Conservation (phyloP, 2,329 filamentous ascomycete genomes). For the Monascus ruber region DNA sequence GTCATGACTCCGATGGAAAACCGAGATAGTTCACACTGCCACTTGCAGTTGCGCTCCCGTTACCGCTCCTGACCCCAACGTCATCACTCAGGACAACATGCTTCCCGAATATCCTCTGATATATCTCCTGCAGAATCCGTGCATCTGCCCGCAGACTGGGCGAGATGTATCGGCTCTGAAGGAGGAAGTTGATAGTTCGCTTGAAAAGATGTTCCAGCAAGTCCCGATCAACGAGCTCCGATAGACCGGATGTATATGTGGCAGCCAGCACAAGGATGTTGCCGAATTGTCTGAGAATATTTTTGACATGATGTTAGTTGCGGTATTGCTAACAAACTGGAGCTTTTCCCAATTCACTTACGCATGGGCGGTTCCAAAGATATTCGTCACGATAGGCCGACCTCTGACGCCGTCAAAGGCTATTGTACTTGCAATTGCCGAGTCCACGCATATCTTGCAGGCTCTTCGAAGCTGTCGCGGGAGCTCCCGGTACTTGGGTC, state of each 20-base stretch:
- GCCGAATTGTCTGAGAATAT: constrained; percentile 69
- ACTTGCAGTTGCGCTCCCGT: too few species aligned
- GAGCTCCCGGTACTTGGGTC: constrained; percentile 26
- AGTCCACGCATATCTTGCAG: constrained; percentile 53
- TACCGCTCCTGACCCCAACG: too few species aligned
- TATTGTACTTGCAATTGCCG: constrained; percentile 72
- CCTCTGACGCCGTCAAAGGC: constrained; percentile 58
- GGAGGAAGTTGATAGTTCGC: constrained; percentile 67
- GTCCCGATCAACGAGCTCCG: constrained; percentile 41
- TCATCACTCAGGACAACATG: background rate
- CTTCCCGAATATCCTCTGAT: constrained; percentile 32
- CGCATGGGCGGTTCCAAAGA: constrained; percentile 92
- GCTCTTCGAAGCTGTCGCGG: constrained; percentile 41
- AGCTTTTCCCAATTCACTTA: constrained; percentile 42
- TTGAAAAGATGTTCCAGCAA: constrained; percentile 50
- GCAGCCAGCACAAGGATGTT: constrained; percentile 87
- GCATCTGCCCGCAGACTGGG: constrained; percentile 65
- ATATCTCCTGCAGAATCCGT: constrained; percentile 53
- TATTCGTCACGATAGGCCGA: constrained; percentile 81
- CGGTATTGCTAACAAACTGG: constrained; percentile 3
- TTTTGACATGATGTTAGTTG: constrained; percentile 10
- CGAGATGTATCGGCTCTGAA: constrained; percentile 57
- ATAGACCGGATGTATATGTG: constrained; percentile 58
- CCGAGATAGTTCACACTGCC: too few species aligned
- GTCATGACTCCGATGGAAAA: too few species aligned